phyloP scores from a whole-genome alignment of 169 alveolate genomes.

The Cryptosporidium ryanae region DNA sequence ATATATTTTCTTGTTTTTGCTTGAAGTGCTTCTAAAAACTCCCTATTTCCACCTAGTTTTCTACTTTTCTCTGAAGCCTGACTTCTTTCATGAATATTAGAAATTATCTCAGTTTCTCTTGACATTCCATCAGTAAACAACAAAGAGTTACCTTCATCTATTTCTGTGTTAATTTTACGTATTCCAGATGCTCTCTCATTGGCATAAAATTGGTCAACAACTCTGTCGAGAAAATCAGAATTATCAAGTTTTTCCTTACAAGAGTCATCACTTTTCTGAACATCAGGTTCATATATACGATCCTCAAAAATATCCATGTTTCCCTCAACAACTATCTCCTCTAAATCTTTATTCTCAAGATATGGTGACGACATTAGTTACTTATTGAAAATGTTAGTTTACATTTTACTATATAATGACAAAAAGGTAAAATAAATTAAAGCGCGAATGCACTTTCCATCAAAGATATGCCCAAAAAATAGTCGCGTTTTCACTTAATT shows the following conservation, averaged over 20 bases:
- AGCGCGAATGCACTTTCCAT: constrained; percentile 15
- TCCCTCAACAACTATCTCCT: constrained; percentile 57
- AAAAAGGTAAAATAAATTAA: constrained; percentile 1
- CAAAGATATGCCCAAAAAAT: constrained; percentile 68
- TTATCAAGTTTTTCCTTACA: constrained; percentile 13
- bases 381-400: no score
- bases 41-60: constrained; percentile 70
- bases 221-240: constrained; percentile 67
- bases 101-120: constrained; percentile 21
- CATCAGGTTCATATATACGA: constrained; percentile 63
- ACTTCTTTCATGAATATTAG: constrained; percentile 27
- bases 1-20: constrained; percentile 68
- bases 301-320: constrained; percentile 68
- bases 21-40: constrained; percentile 54
- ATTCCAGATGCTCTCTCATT: constrained; percentile 44
- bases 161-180: constrained; percentile 13
- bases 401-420: neutral
- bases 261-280: constrained; percentile 36
- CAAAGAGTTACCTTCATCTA: constrained; percentile 39
- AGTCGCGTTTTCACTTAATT: neutral
- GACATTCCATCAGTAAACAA: constrained; percentile 13
- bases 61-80: constrained; percentile 1
- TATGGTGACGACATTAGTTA: neutral
- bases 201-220: constrained; percentile 69
- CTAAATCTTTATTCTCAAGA: constrained; percentile 30